These are phyloP conservation scores for Vitis hybrid DNA, from an alignment of 177 flowering plant species.

Conservation along the genomic window DNA sequence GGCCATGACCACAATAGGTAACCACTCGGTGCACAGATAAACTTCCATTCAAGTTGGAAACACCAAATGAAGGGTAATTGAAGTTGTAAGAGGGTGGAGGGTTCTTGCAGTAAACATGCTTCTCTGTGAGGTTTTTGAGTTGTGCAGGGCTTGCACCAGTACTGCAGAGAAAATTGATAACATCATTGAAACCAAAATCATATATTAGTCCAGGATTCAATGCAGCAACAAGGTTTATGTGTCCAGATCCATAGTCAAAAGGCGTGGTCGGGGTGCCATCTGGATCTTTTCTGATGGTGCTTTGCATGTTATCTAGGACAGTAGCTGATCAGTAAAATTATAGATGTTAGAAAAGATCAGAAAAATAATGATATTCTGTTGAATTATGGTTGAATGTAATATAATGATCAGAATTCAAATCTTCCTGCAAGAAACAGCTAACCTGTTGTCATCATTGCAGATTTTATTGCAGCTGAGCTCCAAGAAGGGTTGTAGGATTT, in stretches of 20 bases:
- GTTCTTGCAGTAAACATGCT: constrained; percentile 30
- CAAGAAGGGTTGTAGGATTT: constrained; percentile 44
- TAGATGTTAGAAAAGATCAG: not conserved
- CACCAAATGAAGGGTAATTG: constrained; percentile 66
- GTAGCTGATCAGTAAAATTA: constrained; percentile 32
- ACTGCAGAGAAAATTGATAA: constrained; percentile 55
- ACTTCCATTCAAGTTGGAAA: constrained; percentile 42
- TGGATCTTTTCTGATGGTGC: constrained; percentile 36
- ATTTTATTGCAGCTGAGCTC: constrained; percentile 49
- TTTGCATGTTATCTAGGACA: constrained; percentile 31
- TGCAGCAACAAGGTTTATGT: constrained; percentile 49
- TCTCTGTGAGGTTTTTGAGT: constrained; percentile 48
- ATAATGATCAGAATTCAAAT: not conserved
- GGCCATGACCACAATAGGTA: constrained; percentile 44
- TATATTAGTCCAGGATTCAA: constrained; percentile 60
- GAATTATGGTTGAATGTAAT: not conserved
- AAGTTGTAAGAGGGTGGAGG: constrained; percentile 37
- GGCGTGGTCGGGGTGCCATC: constrained; percentile 40
- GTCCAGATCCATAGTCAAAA: constrained; percentile 68
- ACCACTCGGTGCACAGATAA: constrained; percentile 44
- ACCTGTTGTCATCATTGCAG: constrained; percentile 63
- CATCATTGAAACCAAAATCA: constrained; percentile 39
- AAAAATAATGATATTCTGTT: no score
- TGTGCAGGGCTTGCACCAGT: constrained; percentile 41
- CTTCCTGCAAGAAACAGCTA: not conserved